Percentiles rank a stretch among this genome's conserved stretches.
phyloP scores from a whole-genome alignment of 1,284 basidiomycete genomes.

The Heterobasidion irregulare region DNA sequence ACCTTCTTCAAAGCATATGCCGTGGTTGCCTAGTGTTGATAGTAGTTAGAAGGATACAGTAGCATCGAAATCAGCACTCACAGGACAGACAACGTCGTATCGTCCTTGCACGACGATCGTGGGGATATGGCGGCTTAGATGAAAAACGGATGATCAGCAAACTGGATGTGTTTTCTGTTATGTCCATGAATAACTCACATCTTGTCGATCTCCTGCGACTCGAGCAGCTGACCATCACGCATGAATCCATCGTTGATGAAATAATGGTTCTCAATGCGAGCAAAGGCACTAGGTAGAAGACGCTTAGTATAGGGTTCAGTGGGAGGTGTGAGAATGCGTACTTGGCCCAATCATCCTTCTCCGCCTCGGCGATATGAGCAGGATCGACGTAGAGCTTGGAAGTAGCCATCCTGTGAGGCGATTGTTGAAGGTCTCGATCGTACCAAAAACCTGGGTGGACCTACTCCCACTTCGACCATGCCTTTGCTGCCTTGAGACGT shows the following conservation, averaged over 20 bases:
- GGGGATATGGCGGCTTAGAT: slow-evolving; percentile 75
- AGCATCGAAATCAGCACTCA: slow-evolving; percentile 21
- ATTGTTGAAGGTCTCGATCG: not conserved
- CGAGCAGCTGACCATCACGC: slow-evolving; percentile 83
- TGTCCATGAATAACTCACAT: slow-evolving; percentile 45
- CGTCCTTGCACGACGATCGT: slow-evolving; percentile 81
- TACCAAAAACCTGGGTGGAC: slow-evolving; percentile 19
- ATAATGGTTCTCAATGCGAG: slow-evolving; percentile 89
- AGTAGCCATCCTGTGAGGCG: slow-evolving; percentile 61
- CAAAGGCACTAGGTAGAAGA: slow-evolving; percentile 58
- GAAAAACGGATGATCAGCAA: not conserved
- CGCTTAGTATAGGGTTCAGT: not conserved
- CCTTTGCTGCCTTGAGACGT: slow-evolving; percentile 68
- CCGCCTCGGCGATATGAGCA: slow-evolving; percentile 61
- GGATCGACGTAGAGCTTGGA: slow-evolving; percentile 68
- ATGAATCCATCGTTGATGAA: slow-evolving; percentile 87
- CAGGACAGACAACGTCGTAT: slow-evolving; percentile 76
- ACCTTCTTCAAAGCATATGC: slow-evolving; percentile 75
- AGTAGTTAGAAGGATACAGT: not conserved
- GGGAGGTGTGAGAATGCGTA: slow-evolving; percentile 24
- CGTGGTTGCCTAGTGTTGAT: slow-evolving; percentile 50
- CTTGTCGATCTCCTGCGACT: slow-evolving; percentile 81
- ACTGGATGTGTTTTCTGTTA: not conserved
- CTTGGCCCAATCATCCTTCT: slow-evolving; percentile 72
- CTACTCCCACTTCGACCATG: slow-evolving; percentile 88